phyloP scores from a whole-genome alignment of 768 basidiomycete genomes.

The Imleria badia region DNA sequence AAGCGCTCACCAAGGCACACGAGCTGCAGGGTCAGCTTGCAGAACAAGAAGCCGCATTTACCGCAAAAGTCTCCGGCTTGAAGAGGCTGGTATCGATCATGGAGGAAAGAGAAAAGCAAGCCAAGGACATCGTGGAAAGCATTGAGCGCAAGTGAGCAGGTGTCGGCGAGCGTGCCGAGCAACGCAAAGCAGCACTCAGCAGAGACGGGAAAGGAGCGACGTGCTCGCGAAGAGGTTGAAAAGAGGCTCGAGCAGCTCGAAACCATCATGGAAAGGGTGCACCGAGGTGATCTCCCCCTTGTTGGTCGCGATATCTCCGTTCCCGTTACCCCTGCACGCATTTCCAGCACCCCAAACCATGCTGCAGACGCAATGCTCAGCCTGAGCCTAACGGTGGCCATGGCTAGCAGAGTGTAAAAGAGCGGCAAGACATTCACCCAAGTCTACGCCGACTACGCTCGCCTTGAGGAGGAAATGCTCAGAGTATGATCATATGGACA shows the following conservation, averaged over 20 bases:
- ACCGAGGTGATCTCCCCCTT: slow-evolving; percentile 66
- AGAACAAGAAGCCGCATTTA: slow-evolving; percentile 81
- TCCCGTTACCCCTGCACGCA: slow-evolving; percentile 44
- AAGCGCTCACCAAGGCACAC: slow-evolving; percentile 72
- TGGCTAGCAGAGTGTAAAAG: slow-evolving; percentile 79
- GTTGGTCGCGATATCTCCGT: slow-evolving; percentile 43
- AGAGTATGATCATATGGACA: slow-evolving; percentile 85
- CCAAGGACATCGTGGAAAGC: slow-evolving; percentile 76
- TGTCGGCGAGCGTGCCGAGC: slow-evolving; percentile 68
- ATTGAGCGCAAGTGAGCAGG: slow-evolving; percentile 83
- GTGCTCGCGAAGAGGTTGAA: slow-evolving; percentile 68
- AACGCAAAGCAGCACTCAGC: slow-evolving; percentile 67
- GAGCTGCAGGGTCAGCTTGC: slow-evolving; percentile 76
- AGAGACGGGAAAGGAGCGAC: slow-evolving; percentile 73
- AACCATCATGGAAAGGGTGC: slow-evolving; percentile 67
- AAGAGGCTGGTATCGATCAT: slow-evolving; percentile 78
- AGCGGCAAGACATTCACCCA: slow-evolving; percentile 91
- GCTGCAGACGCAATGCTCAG: slow-evolving; percentile 58
- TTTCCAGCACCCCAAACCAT: slow-evolving; percentile 39
- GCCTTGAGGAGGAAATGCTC: slow-evolving; percentile 81
- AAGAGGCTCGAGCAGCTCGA: slow-evolving; percentile 70
- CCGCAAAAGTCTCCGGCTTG: slow-evolving; percentile 71
- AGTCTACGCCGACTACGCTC: slow-evolving; percentile 88
- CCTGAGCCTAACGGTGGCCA: slow-evolving; percentile 83
- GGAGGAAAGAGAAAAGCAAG: slow-evolving; percentile 85